Base-by-base conservation (phyloP, 2,329 filamentous ascomycete species). In the Colletotrichum destructivum region DNA sequence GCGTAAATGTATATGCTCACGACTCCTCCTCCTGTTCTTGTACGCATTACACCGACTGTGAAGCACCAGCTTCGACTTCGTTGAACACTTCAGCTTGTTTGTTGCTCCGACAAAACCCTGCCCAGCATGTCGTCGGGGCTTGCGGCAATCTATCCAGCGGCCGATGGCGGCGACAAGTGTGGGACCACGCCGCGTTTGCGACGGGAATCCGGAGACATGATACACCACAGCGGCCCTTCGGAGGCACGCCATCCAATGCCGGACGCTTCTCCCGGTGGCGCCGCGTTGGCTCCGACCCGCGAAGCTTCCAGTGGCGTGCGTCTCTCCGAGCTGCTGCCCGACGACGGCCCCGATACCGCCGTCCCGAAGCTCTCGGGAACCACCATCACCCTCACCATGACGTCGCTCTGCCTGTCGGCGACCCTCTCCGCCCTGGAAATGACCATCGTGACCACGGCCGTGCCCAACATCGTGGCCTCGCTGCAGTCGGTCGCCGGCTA, bases 401-500 rank as follows among this genome's bases (percentile, higher is more conserved):
- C 80, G 5, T 82, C 83, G 1, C 51, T 73, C 31, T 65, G 67
- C 46, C 62, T 71, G 6, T 65, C 71, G 13, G 77, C 85, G 4
- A 81, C 87, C 49, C 78, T 88, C 3, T 83, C 85, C 0, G 83
- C 82, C 0, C 77, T 86, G 4, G 86, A 88, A 70, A 85, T 82
- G 9, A 86, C 85, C 4, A 87, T 87, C 35, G 84, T 88, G n/a
- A 85, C 83, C 77, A 88, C 86, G 0, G 83, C 86, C 9, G 77
- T 88, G 0, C 82, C 87, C 0, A 82, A 84, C 26, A 87, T 88
- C 56, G 81, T 80, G 2, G 80, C 82, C 51, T 76, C 80, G 7
- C 78, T 86, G 5, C 67, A 77, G 12, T 80, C 80, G 9, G 84
- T 83, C 51, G 74, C 79, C 9, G 74, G 79, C 47, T 75, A 77